Evolutionary conservation across 2,329 filamentous ascomycete species (phyloP), one percentile per base, ranked within the genome.

Genomic region (Hymenoscyphus repandus): DNA sequence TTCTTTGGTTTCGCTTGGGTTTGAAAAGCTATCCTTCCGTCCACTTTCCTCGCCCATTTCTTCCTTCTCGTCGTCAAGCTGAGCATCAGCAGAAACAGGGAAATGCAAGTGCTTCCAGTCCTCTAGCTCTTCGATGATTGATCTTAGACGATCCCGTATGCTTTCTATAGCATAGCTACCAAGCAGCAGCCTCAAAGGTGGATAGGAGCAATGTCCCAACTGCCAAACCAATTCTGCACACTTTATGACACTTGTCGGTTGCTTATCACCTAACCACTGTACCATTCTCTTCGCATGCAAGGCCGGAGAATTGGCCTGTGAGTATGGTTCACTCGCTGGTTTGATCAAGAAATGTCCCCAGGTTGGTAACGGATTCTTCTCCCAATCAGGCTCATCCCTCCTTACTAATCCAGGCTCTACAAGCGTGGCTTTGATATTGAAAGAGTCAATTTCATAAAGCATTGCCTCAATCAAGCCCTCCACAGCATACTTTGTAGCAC

Each of bases 161-260:
- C 91, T 96, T 68, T 99, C 92, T 34, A 97, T 92, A 1, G 93
- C 92, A 71, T 95, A 97, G 58, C 85, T 95, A 0, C 93, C 93
- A 20, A 97, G 70, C n/a, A 96, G 73, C 52, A 99, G 70, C 32
- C 93, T 74, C 57, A 97, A 68, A 0, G 93, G 93, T 45, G 93
- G 93, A 66, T 90, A 96, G n/a, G 83, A 86, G 71, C 92, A 97
- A 73, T 97, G 93, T 0, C 86, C 93, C 39, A 97, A 72, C 73
- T 96, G 85, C 93, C 93, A 97, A 6, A 96, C 85, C 50, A 97
- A 72, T 72, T 97, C 90, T 2, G 90, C 90, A 53, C 90, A 92
- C 70, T 95, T 96, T 49, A 96, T 85, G 0, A 90, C 90, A 67
- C 89, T 95, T 11, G 90, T 93, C 4, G 92, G 92, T 69, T 97